phyloP scores from a whole-genome alignment of 768 basidiomycete species.

The Tylopilus sp. region DNA sequence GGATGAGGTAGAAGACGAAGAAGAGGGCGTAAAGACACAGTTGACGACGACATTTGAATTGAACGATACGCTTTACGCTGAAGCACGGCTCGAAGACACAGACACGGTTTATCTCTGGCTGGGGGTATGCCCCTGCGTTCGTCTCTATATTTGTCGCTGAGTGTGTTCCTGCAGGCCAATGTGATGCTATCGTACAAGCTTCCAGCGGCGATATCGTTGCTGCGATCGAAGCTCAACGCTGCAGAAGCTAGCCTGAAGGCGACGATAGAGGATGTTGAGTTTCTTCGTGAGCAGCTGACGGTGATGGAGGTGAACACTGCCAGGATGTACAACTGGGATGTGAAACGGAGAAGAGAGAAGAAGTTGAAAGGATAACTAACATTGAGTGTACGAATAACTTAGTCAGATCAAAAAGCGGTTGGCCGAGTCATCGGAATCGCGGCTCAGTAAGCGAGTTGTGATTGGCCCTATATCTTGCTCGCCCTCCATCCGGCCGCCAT shows the following conservation, averaged over 20 bases:
- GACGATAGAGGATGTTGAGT: slow-evolving; percentile 86
- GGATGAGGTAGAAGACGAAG: slow-evolving; percentile 56
- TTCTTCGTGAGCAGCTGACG: slow-evolving; percentile 90
- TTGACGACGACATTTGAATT: slow-evolving; percentile 89
- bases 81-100: slow-evolving; percentile 82
- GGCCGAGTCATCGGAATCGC: no score
- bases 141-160: background rate
- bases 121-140: slow-evolving; percentile 56
- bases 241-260: slow-evolving; percentile 66
- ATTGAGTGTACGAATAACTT: no score
- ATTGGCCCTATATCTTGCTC: no score
- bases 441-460: no score
- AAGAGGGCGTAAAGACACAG: slow-evolving; percentile 40
- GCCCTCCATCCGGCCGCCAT: no score
- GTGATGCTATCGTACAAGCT: slow-evolving; percentile 96
- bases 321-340: slow-evolving; percentile 95
- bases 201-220: slow-evolving; percentile 67
- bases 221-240: slow-evolving; percentile 67
- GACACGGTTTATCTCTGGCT: slow-evolving; percentile 95
- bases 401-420: no score
- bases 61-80: slow-evolving; percentile 92
- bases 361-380: slow-evolving; percentile 9
- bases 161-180: slow-evolving; percentile 66
- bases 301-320: slow-evolving; percentile 97
- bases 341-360: slow-evolving; percentile 61